Evolutionary conservation across 208 protist genomes (phyloP).

Genomic region (Leishmania major): DNA sequence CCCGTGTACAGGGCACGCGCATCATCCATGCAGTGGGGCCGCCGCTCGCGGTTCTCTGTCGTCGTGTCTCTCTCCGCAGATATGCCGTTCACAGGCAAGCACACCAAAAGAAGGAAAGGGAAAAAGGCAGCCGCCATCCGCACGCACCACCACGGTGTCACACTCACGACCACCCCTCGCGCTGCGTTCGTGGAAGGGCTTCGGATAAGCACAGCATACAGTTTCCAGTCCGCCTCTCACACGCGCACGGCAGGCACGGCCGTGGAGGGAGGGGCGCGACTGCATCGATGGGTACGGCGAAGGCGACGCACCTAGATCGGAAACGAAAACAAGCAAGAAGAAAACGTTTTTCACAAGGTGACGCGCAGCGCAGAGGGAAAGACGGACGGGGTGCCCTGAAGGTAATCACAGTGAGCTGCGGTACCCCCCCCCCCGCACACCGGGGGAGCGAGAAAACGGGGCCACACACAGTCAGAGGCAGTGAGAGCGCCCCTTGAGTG

Average conservation of each 20-base stretch:
- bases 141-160: neutral
- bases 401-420: neutral
- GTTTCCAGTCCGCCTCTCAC: neutral
- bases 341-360: neutral
- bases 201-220: too few relatives aligned
- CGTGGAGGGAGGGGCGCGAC: neutral
- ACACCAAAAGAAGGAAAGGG: neutral
- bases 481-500: too few relatives aligned
- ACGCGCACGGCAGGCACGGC: neutral
- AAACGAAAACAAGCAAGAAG: neutral
- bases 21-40: neutral
- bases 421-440: neutral
- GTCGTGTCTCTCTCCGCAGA: neutral
- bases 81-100: neutral
- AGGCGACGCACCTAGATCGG: neutral
- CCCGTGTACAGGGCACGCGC: neutral
- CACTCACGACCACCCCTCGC: too few relatives aligned
- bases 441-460: too few relatives aligned
- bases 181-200: too few relatives aligned
- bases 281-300: neutral
- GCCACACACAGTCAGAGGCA: too few relatives aligned
- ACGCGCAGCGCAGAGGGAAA: neutral
- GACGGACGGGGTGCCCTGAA: too few relatives aligned
- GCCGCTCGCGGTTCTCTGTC: neutral
- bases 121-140: neutral